These are phyloP conservation scores for Diaporthe citriasiana DNA, from an alignment of 2,329 filamentous ascomycete species.

Conservation along the genomic window DNA sequence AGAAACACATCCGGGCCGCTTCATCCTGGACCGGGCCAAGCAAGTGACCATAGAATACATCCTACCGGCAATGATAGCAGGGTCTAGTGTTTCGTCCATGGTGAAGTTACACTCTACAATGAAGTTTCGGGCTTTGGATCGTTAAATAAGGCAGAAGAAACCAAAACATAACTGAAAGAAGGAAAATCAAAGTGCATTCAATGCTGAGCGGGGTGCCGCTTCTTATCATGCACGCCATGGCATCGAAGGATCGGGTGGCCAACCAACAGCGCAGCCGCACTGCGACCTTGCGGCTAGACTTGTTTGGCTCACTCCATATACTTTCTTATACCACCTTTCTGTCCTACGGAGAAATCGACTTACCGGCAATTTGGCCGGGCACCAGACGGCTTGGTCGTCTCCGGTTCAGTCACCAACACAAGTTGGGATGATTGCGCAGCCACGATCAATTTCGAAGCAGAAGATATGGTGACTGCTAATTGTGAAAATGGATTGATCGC, in stretches of 20 bases:
- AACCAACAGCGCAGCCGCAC: background rate
- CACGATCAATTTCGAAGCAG: constrained; percentile 38
- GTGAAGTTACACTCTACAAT: background rate
- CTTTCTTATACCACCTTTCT: constrained; percentile 53
- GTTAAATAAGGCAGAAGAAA: background rate
- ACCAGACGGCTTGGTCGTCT: constrained; percentile 40
- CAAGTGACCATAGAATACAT: background rate
- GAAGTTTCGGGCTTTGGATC: background rate
- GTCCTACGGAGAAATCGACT: constrained; percentile 46
- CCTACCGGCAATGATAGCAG: background rate
- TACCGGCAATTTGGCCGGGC: constrained; percentile 40
- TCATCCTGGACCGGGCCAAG: background rate
- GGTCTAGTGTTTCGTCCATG: background rate
- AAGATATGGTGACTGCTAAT: background rate
- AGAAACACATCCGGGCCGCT: background rate
- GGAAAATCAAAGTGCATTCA: too few relatives aligned
- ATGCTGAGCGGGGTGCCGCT: background rate
- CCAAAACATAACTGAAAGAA: background rate
- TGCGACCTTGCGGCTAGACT: background rate
- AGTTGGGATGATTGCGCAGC: constrained; percentile 46
- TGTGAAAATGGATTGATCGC: constrained; percentile 42
- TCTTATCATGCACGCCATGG: background rate
- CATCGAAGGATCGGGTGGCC: background rate
- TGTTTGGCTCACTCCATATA: constrained; percentile 50
- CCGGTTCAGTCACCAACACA: constrained; percentile 35